Conservation (phyloP, 2,329 filamentous ascomycete genomes). For the Cytospora mali region DNA sequence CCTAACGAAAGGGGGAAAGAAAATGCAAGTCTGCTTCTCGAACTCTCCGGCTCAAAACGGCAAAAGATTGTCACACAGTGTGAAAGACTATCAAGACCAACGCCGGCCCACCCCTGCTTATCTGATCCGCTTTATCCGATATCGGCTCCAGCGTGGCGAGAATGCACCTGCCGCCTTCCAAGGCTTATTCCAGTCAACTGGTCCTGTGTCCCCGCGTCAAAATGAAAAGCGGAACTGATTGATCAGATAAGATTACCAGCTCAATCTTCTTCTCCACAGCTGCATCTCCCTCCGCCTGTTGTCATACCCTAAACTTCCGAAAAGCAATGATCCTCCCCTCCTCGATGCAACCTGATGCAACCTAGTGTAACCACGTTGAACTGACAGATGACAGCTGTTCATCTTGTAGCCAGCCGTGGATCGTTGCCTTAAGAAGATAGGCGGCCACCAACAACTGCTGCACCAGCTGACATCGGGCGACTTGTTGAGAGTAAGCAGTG, state of each 20-base stretch:
- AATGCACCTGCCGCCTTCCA: slow-evolving; percentile 2
- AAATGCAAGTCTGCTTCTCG: slow-evolving; percentile 2
- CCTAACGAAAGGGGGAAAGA: background rate
- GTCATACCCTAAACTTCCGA: background rate
- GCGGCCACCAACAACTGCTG: background rate
- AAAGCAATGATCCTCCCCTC: background rate
- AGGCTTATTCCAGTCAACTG: background rate
- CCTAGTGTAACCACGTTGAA: background rate
- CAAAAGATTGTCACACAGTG: slow-evolving; percentile 7
- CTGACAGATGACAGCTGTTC: background rate
- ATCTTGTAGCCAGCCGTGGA: background rate
- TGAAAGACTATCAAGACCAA: background rate
- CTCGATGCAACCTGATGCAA: background rate
- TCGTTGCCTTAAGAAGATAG: background rate
- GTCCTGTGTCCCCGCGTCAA: background rate
- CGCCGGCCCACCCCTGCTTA: background rate
- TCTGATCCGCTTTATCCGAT: slow-evolving; percentile 18
- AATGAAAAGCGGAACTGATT: slow-evolving; percentile 13
- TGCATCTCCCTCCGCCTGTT: background rate
- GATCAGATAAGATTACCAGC: slow-evolving; percentile 28
- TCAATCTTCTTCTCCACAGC: slow-evolving; percentile 4
- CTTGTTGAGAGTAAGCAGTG: too few species aligned
- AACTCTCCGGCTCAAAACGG: background rate
- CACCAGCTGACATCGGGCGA: too few species aligned
- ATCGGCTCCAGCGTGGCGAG: background rate